Base-by-base conservation (phyloP, 78 protist genomes). In the Cyanophora paradoxa region DNA sequence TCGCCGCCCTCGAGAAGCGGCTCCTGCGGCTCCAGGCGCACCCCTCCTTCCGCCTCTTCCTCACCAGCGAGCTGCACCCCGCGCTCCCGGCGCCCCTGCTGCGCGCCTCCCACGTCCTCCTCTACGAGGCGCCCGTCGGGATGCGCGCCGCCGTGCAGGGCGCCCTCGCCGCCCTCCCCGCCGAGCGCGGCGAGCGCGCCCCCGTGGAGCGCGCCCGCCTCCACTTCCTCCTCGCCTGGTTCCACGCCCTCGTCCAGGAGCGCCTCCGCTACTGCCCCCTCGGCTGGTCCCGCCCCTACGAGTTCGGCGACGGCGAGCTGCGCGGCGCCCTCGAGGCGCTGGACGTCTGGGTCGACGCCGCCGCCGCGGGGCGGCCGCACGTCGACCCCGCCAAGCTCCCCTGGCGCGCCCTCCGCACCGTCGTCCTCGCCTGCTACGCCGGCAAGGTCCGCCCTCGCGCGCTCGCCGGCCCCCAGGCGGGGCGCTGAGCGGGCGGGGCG, bases 101-200 rank as follows among this genome's bases (percentile, higher is more conserved):
- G 40, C 86, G 93, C 52, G 30, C 59, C 81, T 84, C 96, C 1
- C 82, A 72, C 30, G 44, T 92, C 33, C 75, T 94, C 64, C 72
- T 87, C 26, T 89, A 82, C 63, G 98, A 96, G 88, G 93, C 95
- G 26, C 92, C 99, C 59, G 93, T 91, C 2, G 98, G 98, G 33
- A 78, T 96, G 41, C 70, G 78, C 69, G 92, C 96, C 24, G 58
- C 78, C 37, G 76, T 95, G 26, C 34, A 74, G 65, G 86, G 83
- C 36, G 79, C 88, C 0, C 58, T 89, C 37, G 30, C 16, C 20
- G 7, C 63, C 39, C 62, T 81, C 40, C 39, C 72, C 70, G n/a
- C n/a, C n/a, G n/a, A n/a, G n/a, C n/a, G n/a, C n/a, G 56, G 1
- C 40, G 50, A 68, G 66, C 11, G 54, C 80, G 76, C 14, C 46